Evolutionary conservation across 345 rosid species (phyloP), one percentile per base, ranked within the genome.

Genomic region (Citrus inodora): DNA sequence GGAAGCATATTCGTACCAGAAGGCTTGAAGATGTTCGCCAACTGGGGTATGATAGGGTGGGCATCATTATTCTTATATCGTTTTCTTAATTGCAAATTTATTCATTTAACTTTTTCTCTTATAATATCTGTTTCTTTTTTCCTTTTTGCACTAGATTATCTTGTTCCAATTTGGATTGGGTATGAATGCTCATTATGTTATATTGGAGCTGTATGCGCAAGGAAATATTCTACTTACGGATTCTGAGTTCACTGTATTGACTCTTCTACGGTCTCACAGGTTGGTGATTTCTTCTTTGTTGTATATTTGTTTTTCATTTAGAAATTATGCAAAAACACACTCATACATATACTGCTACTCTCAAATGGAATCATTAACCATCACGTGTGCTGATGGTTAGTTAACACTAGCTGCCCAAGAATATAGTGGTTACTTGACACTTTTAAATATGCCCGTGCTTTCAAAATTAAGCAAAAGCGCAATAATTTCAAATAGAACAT

Each of bases 191-290:
- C 93, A 94, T 78, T 96, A 94, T 86, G 91, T 94, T 48, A 92
- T 96, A 74, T 68, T 96, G 92, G 99, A 96, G 92, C 80, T 96
- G 84, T 96, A 94, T 83, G 97, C 99, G 40, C 99, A 96, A 90
- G 99, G 98, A 82, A 96, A 96, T 83, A 90, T 96, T 72, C 81
- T 96, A 63, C 97, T 96, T n/a, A 87, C 97, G 19, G 97, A 96
- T 87, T 89, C 95, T 67, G 98, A 94, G 61, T 92, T 90, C 77
- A 91, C 78, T 55, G 95, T 96, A 71, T 78, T 96, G 87, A 94
- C 99, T 22, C 99, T 96, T 68, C 97, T 94, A 63, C 97, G 99
- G 4, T 96, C 99, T 0, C 99, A 96, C 82, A 88, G 99, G 99
- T 94, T 81, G 33, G 83, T 69, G 25, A 19, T 78, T 33, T 28